Evolutionary conservation across 192 early-diverging fungal species (phyloP), one percentile per base, ranked within the genome.

Genomic region (Anaeromyces robustus): DNA sequence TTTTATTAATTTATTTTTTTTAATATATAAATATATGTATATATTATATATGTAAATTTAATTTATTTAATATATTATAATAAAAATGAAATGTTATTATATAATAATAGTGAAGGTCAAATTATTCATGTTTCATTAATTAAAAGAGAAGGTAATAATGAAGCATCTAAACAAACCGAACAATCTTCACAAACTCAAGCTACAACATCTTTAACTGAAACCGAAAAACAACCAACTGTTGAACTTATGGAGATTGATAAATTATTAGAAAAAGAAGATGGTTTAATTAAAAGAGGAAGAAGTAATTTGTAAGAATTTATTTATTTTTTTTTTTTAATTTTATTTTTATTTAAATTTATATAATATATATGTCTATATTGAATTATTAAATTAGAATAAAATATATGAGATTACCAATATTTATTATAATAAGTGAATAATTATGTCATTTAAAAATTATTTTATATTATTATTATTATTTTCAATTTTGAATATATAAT

Each of bases 241-340:
- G 43, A 52, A 52, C 19, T 52, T 22, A 52, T 52, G 43, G 43
- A 52, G 22, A 52, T 98, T 0, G 97, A 99, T 83, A 88, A 90
- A 78, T 84, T 88, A 80, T 85, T 99, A 39, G 94, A 94, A 77
- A 94, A 93, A 77, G 89, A 93, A 80, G 87, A 90, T 41, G 97
- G 97, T 29, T 86, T 93, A 30, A 97, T 98, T 80, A 90, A 89
- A 81, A 91, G 97, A 29, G 82, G 83, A 43, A 90, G 92, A 77
- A 94, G 97, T 86, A 92, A 88, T 78, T 94, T 98, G 93, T 97
- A 90, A 82, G 87, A 83, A 4, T 4, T 29, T 26, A 18, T 29
- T n/a, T 82, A 80, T 85, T 84, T 77, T 83, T 85, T 31, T 84
- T 83, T 4, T 78, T 81, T 78, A 81, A 81, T 18, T 80, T 79